These are phyloP conservation scores for Globisporangium camurandrum DNA, from an alignment of 352 stramenopile species.

Conservation along the genomic window DNA sequence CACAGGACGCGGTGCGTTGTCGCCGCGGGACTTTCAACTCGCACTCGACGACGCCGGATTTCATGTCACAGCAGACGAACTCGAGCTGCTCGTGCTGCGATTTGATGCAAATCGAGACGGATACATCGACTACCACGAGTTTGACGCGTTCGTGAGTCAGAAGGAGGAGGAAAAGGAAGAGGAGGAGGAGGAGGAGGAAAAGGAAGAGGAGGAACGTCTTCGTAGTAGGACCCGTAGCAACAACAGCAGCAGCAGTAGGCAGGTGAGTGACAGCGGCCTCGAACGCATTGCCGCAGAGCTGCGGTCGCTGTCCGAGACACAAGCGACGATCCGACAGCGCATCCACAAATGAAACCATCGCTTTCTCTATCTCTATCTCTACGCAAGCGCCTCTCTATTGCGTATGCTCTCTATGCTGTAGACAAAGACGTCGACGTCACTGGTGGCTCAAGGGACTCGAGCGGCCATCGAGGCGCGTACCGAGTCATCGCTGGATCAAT, in stretches of 20 bases:
- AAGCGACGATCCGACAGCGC: conserved; percentile 23
- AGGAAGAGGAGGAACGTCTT: not conserved
- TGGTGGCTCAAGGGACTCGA: conserved; percentile 50
- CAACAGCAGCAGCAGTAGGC: not conserved
- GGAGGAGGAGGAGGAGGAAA: not conserved
- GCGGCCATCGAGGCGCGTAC: conserved; percentile 72
- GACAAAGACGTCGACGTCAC: conserved; percentile 5
- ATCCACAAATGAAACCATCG: conserved; percentile 9
- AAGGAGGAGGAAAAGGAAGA: no score
- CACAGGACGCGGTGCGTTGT: conserved; percentile 24
- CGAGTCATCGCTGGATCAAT: conserved; percentile 36
- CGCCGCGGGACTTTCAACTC: conserved; percentile 33
- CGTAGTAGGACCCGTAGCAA: not conserved
- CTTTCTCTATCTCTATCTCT: not conserved
- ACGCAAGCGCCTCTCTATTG: not conserved
- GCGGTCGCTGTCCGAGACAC: conserved; percentile 26
- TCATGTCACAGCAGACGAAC: conserved; percentile 30
- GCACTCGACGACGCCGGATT: conserved; percentile 51
- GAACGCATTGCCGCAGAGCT: conserved; percentile 37
- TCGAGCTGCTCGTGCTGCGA: conserved; percentile 34
- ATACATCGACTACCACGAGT: conserved; percentile 57
- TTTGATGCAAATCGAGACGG: conserved; percentile 48
- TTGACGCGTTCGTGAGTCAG: conserved; percentile 39
- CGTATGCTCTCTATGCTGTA: not conserved
- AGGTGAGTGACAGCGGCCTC: not conserved